Percentiles rank a stretch among this genome's conserved stretches.
Evolutionary conservation across 805 yeast genomes (phyloP).

Genomic region (Candida patagonica): DNA sequence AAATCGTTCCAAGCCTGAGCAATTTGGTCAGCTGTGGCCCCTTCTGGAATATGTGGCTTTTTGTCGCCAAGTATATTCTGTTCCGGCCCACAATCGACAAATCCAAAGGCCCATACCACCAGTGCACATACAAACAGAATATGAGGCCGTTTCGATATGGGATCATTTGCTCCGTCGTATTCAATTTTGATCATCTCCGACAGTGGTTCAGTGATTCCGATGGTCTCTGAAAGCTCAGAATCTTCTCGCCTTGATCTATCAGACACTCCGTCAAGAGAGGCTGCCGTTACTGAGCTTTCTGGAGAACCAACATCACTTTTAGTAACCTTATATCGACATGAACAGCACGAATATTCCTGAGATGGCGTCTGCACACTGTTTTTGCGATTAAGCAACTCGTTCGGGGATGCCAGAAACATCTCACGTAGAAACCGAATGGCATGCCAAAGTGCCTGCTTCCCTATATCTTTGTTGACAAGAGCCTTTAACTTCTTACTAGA

Average conservation of each 20-base stretch:
- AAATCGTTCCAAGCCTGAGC: slow-evolving; percentile 4
- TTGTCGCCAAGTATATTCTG: slow-evolving; percentile 3
- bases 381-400: slow-evolving; percentile 22
- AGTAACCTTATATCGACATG: slow-evolving; percentile 13
- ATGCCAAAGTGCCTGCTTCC: slow-evolving; percentile 47
- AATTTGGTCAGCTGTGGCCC: slow-evolving; percentile 8
- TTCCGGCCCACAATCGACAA: slow-evolving; percentile 26
- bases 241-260: slow-evolving; percentile 1
- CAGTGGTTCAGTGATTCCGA: slow-evolving; percentile 4
- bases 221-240: neutral
- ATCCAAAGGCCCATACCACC: slow-evolving; percentile 28
- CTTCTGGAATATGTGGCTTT: slow-evolving; percentile 1
- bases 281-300: too few relatives aligned
- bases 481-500: slow-evolving; percentile 42
- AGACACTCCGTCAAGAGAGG: slow-evolving; percentile 16
- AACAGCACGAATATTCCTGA: slow-evolving; percentile 11
- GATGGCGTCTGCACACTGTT: slow-evolving; percentile 5
- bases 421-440: slow-evolving; percentile 55
- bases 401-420: slow-evolving; percentile 46
- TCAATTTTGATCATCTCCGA: slow-evolving; percentile 11
- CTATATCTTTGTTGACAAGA: slow-evolving; percentile 42
- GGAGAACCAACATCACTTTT: slow-evolving; percentile 10
- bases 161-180: slow-evolving; percentile 20
- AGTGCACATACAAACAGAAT: slow-evolving; percentile 22
- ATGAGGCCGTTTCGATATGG: slow-evolving; percentile 24